A percentile compares a stretch with the other conserved stretches of the same genome.
phyloP scores from a whole-genome alignment of 225 moss, liverwort and hornwort genomes.

The Straminergon stramineum region DNA sequence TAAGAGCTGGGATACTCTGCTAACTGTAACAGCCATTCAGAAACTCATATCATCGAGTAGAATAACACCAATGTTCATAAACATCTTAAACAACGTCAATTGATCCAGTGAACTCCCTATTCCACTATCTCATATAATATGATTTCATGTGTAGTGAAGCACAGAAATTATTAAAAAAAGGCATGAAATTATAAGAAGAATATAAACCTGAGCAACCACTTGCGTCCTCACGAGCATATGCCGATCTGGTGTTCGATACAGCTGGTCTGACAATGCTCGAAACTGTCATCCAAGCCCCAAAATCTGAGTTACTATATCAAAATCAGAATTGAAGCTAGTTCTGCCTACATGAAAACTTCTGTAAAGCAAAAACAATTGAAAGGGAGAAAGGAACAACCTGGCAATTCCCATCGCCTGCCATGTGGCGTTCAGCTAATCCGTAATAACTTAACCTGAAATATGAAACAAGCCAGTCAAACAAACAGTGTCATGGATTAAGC shows the following conservation, averaged over 20 bases:
- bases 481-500: background rate
- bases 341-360: background rate
- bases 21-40: conserved; percentile 30
- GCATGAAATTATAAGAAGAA: background rate
- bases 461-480: background rate
- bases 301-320: background rate
- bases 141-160: background rate
- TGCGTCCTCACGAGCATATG: conserved; percentile 18
- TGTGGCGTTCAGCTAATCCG: conserved; percentile 59
- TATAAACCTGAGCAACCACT: conserved; percentile 23
- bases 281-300: conserved; percentile 18
- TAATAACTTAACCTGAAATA: conserved; percentile 35
- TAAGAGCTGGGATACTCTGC: conserved; percentile 20
- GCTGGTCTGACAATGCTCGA: conserved; percentile 38
- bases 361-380: background rate
- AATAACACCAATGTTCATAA: background rate
- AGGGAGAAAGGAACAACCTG: conserved; percentile 37
- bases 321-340: background rate
- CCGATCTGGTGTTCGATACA: conserved; percentile 19
- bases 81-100: background rate
- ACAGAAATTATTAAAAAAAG: background rate
- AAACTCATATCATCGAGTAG: background rate
- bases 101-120: background rate
- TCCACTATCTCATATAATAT: background rate
- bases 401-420: conserved; percentile 89